Base-by-base conservation (phyloP, 129 eudicot species). In the Arctium lappa region DNA sequence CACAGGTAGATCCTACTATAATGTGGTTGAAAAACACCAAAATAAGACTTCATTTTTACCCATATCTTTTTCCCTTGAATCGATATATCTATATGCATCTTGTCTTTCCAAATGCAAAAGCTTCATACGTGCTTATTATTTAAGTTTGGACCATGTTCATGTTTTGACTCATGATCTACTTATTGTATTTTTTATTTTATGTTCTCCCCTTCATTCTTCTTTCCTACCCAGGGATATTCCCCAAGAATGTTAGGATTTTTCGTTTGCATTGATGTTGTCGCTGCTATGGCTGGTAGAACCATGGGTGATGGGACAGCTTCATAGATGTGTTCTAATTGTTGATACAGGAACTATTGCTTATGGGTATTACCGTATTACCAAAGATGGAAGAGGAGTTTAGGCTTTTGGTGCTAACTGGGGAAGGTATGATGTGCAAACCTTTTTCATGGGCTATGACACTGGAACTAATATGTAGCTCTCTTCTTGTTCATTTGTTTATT, bases 341-440 rank as follows among this genome's bases (percentile, higher is more conserved):
- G 98, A 97, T 34, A 92, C 97, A 44, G 97, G 97, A 15, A 91
- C 94, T 73, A 95, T 95, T 86, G 95, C 98, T 69, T 95, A 95
- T 82, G 98, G 97, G 32, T 89, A 88, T 42, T 65, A 89, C 92
- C 30, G 32, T 89, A 88, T 42, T 65, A 89, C 92, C 30, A 90
- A 91, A 83, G 97, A 95, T 88, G 94, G 97, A 74, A 84, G 91
- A 77, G 97, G 92, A 87, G 97, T 93, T 75, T 88, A 97, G 63
- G 97, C 98, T 66, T 92, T 97, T 83, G 98, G 98, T 87, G 98
- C 97, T 13, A 50, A 13, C 62, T 15, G 5, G 62, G 62, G 62
- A 50, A 50, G 18, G 18, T 42, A 50, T 50, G n/a, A 50, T 2
- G 62, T 50, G 62, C 62, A 50, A 12, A 11, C 62, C 62, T 50